A percentile compares a stretch with the other conserved stretches of the same genome.
Evolutionary conservation across 2,329 filamentous ascomycete species (phyloP).

Genomic region (Lachnellula arida): DNA sequence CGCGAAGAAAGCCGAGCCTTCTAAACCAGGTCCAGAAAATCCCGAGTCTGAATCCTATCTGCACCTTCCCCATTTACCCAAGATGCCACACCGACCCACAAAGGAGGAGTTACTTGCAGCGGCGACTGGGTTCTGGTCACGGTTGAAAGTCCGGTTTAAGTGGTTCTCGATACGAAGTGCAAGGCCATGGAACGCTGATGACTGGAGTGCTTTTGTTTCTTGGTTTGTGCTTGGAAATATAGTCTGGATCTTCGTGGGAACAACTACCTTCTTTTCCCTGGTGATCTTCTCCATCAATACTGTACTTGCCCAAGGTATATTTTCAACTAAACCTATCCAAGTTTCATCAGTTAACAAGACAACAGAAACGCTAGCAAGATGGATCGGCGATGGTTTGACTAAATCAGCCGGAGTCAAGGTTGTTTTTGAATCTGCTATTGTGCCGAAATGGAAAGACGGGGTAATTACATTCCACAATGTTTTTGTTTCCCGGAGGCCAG

Average conservation of each 20-base stretch:
- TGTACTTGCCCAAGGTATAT: constrained; percentile 82
- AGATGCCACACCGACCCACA: constrained; percentile 80
- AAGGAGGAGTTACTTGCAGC: constrained; percentile 92
- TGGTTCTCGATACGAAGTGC: constrained; percentile 95
- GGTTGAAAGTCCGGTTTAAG: constrained; percentile 88
- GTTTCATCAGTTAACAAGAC: constrained; percentile 16
- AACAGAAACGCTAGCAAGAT: constrained; percentile 81
- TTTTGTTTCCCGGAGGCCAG: constrained; percentile 86
- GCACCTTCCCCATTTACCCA: constrained; percentile 53
- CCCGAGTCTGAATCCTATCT: constrained; percentile 47
- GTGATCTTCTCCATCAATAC: constrained; percentile 91
- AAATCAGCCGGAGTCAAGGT: constrained; percentile 89
- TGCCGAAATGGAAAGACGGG: constrained; percentile 90
- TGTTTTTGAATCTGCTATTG: constrained; percentile 95
- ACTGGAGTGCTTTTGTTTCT: constrained; percentile 91
- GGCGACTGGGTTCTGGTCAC: constrained; percentile 87
- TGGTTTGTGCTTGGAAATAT: constrained; percentile 94
- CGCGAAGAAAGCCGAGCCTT: constrained; percentile 12
- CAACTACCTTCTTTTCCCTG: constrained; percentile 93
- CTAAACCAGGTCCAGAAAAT: constrained; percentile 17
- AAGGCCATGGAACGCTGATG: constrained; percentile 90
- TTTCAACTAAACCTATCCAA: constrained; percentile 10
- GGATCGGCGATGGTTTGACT: constrained; percentile 93
- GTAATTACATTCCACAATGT: constrained; percentile 97
- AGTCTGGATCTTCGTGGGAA: constrained; percentile 93